Base-by-base conservation (phyloP, 2,329 filamentous ascomycete species). In the Ciborinia camelliae region DNA sequence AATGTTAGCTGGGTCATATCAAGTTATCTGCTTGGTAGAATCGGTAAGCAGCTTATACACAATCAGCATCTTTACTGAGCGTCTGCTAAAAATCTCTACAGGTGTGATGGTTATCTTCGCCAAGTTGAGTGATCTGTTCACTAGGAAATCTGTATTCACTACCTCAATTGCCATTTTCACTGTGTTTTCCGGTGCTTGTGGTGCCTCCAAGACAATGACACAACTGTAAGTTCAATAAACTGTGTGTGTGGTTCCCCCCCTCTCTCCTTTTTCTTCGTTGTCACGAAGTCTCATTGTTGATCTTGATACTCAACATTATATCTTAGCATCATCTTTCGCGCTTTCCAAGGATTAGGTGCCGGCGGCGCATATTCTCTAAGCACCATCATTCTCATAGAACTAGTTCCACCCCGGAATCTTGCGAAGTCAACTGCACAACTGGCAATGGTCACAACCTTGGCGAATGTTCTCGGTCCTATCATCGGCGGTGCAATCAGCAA, bases 341-440 rank as follows among this genome's bases (percentile, higher is more conserved):
- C 62, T 1, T 65, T 69, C n/a, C 66, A 70, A 68, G 85, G 86
- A 0, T 70, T 82, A 1, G 82, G 81, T 0, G 78, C 74, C 0
- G 80, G 78, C 3, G 81, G 81, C 0, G 77, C 81, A 67, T n/a
- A 77, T 61, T 70, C 80, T 43, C 73, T 84, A 9, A 75, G 77
- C 2, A 78, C 79, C 39, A 78, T 83, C 61, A 76, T 85, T n/a
- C 74, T 82, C 4, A 79, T 77, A 28, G 81, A 83, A 57, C 71
- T 84, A 12, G 78, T 84, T 0, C 79, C 81, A 0, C 71, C 84
- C n/a, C 71, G 77, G 10, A 76, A 82, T 65, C 73, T 81, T 60
- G 78, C 78, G 65, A 75, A 78, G 61, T 76, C 73, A 8, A 73
- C 77, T 14, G 65, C 55, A 14, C 30, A 65, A 20, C 32, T 65